phyloP scores from a whole-genome alignment of 1,284 basidiomycete genomes.

The Kalmanozyma brasiliensis region DNA sequence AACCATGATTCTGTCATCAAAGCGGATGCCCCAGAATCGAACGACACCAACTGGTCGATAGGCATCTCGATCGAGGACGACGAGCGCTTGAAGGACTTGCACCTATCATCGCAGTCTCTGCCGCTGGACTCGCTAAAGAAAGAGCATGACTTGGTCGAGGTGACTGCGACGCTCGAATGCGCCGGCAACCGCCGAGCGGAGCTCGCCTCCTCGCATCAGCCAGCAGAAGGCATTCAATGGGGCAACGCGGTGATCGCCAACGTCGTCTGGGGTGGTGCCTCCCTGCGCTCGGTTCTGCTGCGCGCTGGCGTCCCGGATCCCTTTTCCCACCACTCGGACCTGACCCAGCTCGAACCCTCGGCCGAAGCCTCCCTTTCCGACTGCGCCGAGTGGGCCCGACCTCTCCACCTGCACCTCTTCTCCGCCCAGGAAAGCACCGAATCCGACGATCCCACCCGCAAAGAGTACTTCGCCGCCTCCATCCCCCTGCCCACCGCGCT shows the following conservation, averaged over 20 bases:
- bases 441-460: slow-evolving; percentile 29
- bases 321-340: slow-evolving; percentile 31
- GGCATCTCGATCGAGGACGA: slow-evolving; percentile 20
- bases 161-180: slow-evolving; percentile 52
- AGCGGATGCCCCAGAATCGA: neutral
- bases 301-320: slow-evolving; percentile 41
- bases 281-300: slow-evolving; percentile 40
- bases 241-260: slow-evolving; percentile 49
- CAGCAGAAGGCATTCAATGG: slow-evolving; percentile 54
- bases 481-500: slow-evolving; percentile 47
- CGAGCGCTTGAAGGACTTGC: neutral
- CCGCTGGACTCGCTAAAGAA: slow-evolving; percentile 24
- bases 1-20: slow-evolving; percentile 48
- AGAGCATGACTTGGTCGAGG: slow-evolving; percentile 10
- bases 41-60: slow-evolving; percentile 16
- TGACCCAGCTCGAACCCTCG: slow-evolving; percentile 23
- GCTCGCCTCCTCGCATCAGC: slow-evolving; percentile 21
- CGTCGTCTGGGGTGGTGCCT: slow-evolving; percentile 43
- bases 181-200: slow-evolving; percentile 53
- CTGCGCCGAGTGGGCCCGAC: slow-evolving; percentile 25
- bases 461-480: slow-evolving; percentile 43
- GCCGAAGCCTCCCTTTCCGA: slow-evolving; percentile 9
- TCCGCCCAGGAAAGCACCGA: slow-evolving; percentile 44
- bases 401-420: slow-evolving; percentile 44
- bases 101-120: neutral